Evolutionary conservation across 805 yeast species (phyloP).

Genomic region (Starmerella apis): DNA sequence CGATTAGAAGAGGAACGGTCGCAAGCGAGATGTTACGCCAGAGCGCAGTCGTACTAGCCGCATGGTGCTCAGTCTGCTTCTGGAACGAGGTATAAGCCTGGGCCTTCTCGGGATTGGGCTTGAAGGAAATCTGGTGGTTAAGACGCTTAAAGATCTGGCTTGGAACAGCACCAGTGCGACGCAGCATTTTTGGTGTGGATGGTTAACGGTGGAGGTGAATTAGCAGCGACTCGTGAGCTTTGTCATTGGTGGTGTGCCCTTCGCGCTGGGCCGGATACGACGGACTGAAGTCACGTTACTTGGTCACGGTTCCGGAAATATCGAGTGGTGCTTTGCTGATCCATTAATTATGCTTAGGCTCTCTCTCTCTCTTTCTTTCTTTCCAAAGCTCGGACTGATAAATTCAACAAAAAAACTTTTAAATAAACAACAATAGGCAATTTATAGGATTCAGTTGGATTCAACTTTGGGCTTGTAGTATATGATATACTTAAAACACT

Average conservation of each 20-base stretch:
- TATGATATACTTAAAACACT: no score
- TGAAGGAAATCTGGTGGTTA: slow-evolving; percentile 25
- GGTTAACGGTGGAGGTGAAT: not conserved
- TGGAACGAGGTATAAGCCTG: slow-evolving; percentile 52
- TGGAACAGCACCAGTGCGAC: slow-evolving; percentile 15
- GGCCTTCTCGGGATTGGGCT: slow-evolving; percentile 51
- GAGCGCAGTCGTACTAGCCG: slow-evolving; percentile 57
- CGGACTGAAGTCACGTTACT: not conserved
- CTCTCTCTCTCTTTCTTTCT: no score
- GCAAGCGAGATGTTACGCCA: slow-evolving; percentile 83
- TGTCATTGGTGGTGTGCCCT: slow-evolving; percentile 3
- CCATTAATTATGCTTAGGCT: no score
- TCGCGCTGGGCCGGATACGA: not conserved
- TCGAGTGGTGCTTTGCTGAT: no score
- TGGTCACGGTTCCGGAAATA: no score
- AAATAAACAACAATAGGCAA: no score
- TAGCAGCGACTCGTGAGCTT: not conserved
- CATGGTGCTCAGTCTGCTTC: slow-evolving; percentile 68
- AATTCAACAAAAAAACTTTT: no score
- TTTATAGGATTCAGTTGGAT: no score
- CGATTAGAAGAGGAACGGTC: slow-evolving; percentile 71
- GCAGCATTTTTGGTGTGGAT: slow-evolving; percentile 17
- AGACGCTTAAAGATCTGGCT: slow-evolving; percentile 21
- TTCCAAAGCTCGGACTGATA: no score
- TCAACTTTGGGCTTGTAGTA: no score